These are phyloP conservation scores for Gymnopus androsaceus DNA, from an alignment of 1,284 basidiomycete genomes.

Conservation along the genomic window DNA sequence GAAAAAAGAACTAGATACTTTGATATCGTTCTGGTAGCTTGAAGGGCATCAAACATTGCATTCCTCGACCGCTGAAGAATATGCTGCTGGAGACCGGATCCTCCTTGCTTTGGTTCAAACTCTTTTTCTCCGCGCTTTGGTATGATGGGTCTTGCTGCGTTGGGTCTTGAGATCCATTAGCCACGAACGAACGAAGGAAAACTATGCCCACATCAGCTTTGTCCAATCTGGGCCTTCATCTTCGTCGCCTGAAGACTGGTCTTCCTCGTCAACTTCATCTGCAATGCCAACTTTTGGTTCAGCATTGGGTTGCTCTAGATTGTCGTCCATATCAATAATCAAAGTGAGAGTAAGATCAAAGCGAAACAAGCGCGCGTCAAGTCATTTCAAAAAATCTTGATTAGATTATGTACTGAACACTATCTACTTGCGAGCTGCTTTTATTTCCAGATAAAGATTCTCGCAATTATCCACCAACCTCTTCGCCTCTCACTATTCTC, in stretches of 20 bases:
- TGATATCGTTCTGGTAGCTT: constrained; percentile 71
- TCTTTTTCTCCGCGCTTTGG: constrained; percentile 96
- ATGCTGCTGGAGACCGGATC: constrained; percentile 81
- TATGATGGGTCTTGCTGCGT: constrained; percentile 54
- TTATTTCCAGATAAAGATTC: constrained; percentile 40
- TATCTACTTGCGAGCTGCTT: not conserved
- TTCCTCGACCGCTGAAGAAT: constrained; percentile 68
- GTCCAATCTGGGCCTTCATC: constrained; percentile 52
- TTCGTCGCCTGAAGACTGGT: constrained; percentile 43
- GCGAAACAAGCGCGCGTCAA: not conserved
- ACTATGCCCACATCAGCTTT: constrained; percentile 35
- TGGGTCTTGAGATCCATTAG: constrained; percentile 31
- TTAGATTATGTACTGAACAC: not conserved
- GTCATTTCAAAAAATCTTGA: too few relatives aligned
- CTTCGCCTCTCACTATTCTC: constrained; percentile 43
- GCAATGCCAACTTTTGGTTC: constrained; percentile 10
- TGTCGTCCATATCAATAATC: constrained; percentile 29
- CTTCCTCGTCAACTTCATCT: constrained; percentile 31
- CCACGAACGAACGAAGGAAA: not conserved
- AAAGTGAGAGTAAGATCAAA: not conserved
- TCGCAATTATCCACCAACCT: constrained; percentile 59
- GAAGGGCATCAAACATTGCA: constrained; percentile 85
- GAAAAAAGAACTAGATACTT: constrained; percentile 48
- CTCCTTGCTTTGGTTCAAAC: constrained; percentile 81
- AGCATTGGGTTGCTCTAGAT: constrained; percentile 23